A percentile compares a stretch with the other conserved stretches of the same genome.
Evolutionary conservation across 73 alveolate species (phyloP).

Genomic region (Breviolum minutum): DNA sequence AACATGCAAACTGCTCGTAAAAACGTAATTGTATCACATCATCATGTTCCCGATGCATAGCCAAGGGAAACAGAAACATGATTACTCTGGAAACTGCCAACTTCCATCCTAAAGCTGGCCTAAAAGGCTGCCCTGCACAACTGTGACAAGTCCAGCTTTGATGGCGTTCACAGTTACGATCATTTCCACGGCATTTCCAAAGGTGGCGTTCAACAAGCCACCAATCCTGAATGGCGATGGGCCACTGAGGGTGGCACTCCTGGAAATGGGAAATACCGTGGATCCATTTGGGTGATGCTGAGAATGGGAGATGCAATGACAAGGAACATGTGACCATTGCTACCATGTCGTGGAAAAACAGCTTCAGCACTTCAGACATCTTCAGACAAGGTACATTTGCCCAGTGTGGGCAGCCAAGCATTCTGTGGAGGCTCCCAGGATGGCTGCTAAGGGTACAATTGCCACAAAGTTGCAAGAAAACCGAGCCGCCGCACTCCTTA

Average conservation of each 20-base stretch:
- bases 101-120: background rate
- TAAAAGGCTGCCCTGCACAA: constrained; percentile 55
- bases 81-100: too few relatives aligned
- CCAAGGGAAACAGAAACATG: too few relatives aligned
- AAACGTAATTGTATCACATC: background rate
- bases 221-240: background rate
- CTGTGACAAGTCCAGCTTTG: constrained; percentile 61
- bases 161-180: constrained; percentile 80
- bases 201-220: background rate
- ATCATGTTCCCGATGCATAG: background rate
- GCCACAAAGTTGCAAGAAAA: constrained; percentile 74
- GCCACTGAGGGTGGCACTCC: background rate
- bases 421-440: constrained; percentile 68
- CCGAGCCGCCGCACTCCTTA: constrained; percentile 79
- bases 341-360: background rate
- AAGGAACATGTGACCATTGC: too few relatives aligned
- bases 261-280: too few relatives aligned
- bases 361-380: background rate
- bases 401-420: constrained; percentile 66
- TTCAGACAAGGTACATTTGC: constrained; percentile 2
- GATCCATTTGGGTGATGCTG: background rate
- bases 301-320: too few relatives aligned
- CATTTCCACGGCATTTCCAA: constrained; percentile 91
- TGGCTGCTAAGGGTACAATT: constrained; percentile 57
- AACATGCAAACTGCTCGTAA: too few relatives aligned